These are phyloP conservation scores for Tetracladium marchalianum DNA, from an alignment of 495 filamentous ascomycete species.

Conservation along the genomic window DNA sequence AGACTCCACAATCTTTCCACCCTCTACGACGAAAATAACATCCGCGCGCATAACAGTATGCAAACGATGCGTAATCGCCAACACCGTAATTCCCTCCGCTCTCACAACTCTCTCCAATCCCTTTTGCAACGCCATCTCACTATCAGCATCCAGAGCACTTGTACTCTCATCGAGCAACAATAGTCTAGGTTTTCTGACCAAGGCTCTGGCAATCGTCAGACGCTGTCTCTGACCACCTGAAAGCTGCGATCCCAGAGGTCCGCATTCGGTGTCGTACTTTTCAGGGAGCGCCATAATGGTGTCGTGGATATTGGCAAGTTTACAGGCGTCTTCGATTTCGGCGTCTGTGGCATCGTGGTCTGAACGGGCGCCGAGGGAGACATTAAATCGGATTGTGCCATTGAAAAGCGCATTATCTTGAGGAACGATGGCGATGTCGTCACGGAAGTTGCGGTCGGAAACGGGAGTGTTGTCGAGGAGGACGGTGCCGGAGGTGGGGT, in stretches of 20 bases:
- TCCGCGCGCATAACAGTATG: slow-evolving; percentile 66
- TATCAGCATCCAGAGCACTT: slow-evolving; percentile 44
- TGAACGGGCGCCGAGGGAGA: slow-evolving; percentile 28
- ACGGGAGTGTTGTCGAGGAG: slow-evolving; percentile 39
- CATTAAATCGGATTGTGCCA: slow-evolving; percentile 35
- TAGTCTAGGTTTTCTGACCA: slow-evolving; percentile 66
- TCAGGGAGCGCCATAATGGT: slow-evolving; percentile 52
- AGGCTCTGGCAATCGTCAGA: slow-evolving; percentile 61
- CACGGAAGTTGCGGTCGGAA: not conserved
- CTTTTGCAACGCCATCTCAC: slow-evolving; percentile 53
- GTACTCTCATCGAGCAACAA: slow-evolving; percentile 72
- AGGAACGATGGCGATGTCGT: slow-evolving; percentile 29
- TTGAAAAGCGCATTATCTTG: slow-evolving; percentile 39
- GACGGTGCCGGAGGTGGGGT: slow-evolving; percentile 32
- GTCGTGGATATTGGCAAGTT: slow-evolving; percentile 29
- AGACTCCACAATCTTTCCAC: slow-evolving; percentile 49
- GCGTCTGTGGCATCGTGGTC: slow-evolving; percentile 1
- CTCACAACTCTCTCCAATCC: slow-evolving; percentile 51
- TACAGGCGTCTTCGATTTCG: slow-evolving; percentile 15
- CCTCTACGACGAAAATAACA: slow-evolving; percentile 65
- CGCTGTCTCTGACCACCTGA: slow-evolving; percentile 56
- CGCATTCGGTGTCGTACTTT: slow-evolving; percentile 51
- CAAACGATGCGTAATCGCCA: slow-evolving; percentile 70
- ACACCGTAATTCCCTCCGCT: slow-evolving; percentile 61
- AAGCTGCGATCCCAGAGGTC: slow-evolving; percentile 36